Evolutionary conservation across 768 basidiomycete genomes (phyloP).

Genomic region (Peribolospora kevripleyi): DNA sequence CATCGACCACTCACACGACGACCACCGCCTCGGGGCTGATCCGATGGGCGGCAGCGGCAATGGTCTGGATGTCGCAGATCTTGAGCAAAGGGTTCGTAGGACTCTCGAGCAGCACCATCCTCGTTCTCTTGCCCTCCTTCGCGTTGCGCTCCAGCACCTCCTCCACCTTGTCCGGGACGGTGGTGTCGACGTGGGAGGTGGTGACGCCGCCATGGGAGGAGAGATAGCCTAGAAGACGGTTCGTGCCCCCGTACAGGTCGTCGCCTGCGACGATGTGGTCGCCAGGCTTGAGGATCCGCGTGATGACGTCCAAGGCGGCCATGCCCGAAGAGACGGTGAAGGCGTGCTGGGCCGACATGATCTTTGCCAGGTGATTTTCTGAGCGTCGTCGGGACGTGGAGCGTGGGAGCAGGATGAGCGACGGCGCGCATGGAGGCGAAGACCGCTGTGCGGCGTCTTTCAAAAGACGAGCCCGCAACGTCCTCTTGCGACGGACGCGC

Average conservation of each 20-base stretch:
- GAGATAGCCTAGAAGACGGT: conserved; percentile 75
- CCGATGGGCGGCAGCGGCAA: conserved; percentile 61
- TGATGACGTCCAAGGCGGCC: conserved; percentile 88
- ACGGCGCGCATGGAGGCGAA: neutral
- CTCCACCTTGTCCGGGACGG: conserved; percentile 37
- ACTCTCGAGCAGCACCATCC: conserved; percentile 90
- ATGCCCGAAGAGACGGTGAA: conserved; percentile 90
- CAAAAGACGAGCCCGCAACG: neutral
- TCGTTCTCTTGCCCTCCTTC: conserved; percentile 32
- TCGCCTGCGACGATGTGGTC: conserved; percentile 76
- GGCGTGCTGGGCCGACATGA: conserved; percentile 72
- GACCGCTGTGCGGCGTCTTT: neutral
- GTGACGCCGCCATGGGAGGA: conserved; percentile 63
- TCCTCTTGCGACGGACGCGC: neutral
- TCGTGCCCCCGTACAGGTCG: conserved; percentile 92
- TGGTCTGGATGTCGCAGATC: conserved; percentile 65
- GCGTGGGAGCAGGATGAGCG: neutral
- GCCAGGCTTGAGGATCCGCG: conserved; percentile 82
- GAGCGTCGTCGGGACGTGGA: neutral
- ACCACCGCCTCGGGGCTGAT: conserved; percentile 53
- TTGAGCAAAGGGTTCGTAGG: conserved; percentile 95
- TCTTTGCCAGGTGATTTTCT: conserved; percentile 96
- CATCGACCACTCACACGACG: conserved; percentile 28
- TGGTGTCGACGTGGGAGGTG: conserved; percentile 86
- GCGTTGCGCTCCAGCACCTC: conserved; percentile 26